A percentile compares a stretch with the other conserved stretches of the same genome.
Conservation (phyloP, 305 asterid genomes). For the Solanum hybrid region DNA sequence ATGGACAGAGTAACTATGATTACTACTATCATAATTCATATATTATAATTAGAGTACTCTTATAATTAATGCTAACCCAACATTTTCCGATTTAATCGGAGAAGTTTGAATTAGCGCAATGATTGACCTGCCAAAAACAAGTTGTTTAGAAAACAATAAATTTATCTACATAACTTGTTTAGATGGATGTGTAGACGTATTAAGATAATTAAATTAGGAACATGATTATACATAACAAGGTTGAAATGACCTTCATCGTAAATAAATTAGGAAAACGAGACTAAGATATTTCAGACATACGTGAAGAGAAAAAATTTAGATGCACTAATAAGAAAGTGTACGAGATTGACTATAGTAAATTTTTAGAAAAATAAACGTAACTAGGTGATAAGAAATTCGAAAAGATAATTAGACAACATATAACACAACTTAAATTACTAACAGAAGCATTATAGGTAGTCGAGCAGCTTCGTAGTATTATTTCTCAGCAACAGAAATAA, state of each 20-base stretch:
- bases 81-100: constrained; percentile 35
- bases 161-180: background rate
- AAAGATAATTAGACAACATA: rapidly evolving
- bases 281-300: rapidly evolving
- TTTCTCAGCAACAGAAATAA: background rate
- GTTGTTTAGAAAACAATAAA: constrained; percentile 1
- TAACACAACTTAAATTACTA: too few relatives aligned
- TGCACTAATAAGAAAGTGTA: too few relatives aligned
- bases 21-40: background rate
- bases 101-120: constrained; percentile 30
- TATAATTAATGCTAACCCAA: constrained; percentile 29
- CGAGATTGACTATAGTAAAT: background rate
- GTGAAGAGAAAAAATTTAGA: too few relatives aligned
- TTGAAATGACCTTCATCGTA: background rate
- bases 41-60: too few relatives aligned
- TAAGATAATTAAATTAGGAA: background rate
- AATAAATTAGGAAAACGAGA: rapidly evolving
- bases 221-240: background rate
- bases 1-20: background rate
- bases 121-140: constrained; percentile 42
- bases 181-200: background rate
- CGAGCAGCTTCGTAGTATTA: rapidly evolving
- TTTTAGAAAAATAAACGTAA: rapidly evolving
- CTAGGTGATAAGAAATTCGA: rapidly evolving
- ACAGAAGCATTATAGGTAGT: background rate